Percentiles rank a stretch among this genome's conserved stretches.
phyloP scores from a whole-genome alignment of 768 basidiomycete species.

The Cantharellus anzutake region DNA sequence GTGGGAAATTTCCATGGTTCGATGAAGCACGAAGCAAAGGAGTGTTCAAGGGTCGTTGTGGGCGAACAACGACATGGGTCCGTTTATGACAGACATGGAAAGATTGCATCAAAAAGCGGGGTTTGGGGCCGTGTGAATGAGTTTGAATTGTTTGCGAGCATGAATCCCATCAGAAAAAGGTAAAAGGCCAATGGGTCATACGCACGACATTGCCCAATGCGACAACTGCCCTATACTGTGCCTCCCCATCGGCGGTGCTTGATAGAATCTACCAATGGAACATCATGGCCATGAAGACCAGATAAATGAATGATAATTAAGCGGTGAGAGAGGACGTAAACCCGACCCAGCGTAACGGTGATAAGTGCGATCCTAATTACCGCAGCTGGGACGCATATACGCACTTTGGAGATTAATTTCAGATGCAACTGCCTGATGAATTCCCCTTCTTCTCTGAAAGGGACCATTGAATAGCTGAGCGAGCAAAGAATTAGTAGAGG shows the following conservation, averaged over 20 bases:
- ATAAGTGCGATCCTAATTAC: conserved; percentile 13
- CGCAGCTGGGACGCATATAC: conserved; percentile 3
- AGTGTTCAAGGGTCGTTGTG: too few species aligned
- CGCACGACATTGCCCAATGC: conserved; percentile 20
- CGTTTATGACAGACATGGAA: too few species aligned
- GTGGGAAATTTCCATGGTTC: background rate
- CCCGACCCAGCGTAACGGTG: background rate
- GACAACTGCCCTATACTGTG: conserved; percentile 17
- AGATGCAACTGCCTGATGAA: background rate
- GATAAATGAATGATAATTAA: conserved; percentile 5
- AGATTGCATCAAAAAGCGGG: too few species aligned
- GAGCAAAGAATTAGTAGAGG: background rate
- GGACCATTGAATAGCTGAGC: background rate
- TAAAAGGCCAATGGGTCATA: background rate
- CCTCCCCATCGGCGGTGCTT: conserved; percentile 13
- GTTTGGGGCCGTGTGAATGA: too few species aligned
- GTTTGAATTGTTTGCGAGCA: background rate
- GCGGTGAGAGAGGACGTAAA: background rate
- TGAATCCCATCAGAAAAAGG: background rate
- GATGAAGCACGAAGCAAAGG: too few species aligned
- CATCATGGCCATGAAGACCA: background rate
- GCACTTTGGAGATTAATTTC: background rate
- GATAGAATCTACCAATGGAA: too few species aligned
- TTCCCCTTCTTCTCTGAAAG: background rate
- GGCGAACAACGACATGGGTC: too few species aligned